A percentile compares a stretch with the other conserved stretches of the same genome.
Evolutionary conservation across 2,329 filamentous ascomycete genomes (phyloP).

Genomic region (Hirsutella thompsonii): DNA sequence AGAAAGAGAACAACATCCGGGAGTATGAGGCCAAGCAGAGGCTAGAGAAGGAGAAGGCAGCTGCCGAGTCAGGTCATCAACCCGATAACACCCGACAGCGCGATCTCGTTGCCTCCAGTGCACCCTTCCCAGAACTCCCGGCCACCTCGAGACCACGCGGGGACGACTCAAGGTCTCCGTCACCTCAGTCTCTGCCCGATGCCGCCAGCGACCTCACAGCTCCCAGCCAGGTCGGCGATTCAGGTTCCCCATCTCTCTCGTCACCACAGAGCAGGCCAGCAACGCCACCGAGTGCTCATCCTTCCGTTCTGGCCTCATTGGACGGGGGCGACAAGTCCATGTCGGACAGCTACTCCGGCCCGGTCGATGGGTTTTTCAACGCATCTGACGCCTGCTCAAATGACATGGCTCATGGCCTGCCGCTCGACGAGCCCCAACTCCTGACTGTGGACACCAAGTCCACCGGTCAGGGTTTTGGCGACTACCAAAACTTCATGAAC

Average conservation of each 20-base stretch:
- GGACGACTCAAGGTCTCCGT: constrained; percentile 7
- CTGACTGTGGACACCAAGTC: constrained; percentile 4
- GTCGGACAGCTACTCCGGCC: constrained; percentile 5
- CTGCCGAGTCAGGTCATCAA: constrained; percentile 12
- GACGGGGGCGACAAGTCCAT: constrained; percentile 6
- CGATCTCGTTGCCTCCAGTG: constrained; percentile 26
- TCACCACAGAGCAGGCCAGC: background rate
- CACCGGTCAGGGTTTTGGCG: constrained; percentile 4
- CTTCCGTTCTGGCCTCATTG: background rate
- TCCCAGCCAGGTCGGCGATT: constrained; percentile 12
- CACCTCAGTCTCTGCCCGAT: constrained; percentile 8
- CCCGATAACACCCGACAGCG: constrained; percentile 16
- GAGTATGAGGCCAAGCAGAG: constrained; percentile 26
- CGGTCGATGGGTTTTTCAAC: constrained; percentile 7
- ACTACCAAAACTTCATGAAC: constrained; percentile 3
- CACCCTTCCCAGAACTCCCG: constrained; percentile 22
- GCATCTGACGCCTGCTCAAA: background rate
- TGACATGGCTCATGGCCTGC: constrained; percentile 5
- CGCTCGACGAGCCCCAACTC: constrained; percentile 3
- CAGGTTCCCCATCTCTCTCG: constrained; percentile 9
- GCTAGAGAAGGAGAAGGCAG: constrained; percentile 19
- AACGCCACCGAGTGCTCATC: background rate
- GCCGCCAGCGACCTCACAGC: constrained; percentile 13
- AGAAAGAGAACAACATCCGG: constrained; percentile 45
- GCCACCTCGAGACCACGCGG: constrained; percentile 5